These are phyloP conservation scores for Dendrobium huoshanense DNA, from an alignment of 106 monocot species.

Conservation along the genomic window DNA sequence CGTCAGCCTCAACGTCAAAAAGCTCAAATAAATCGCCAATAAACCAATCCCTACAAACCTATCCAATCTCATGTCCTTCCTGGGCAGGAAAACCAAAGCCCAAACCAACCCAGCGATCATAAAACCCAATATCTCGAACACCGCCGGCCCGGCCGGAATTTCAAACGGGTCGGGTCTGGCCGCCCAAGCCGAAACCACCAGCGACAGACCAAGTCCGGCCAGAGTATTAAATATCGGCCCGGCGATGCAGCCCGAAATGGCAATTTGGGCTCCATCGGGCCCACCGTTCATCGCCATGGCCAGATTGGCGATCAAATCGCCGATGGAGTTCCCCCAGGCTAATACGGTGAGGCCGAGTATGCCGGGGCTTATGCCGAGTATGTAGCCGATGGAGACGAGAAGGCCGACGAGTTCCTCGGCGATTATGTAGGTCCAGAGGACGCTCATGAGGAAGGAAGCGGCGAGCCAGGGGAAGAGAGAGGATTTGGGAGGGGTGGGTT, in stretches of 20 bases:
- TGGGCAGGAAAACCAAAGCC: conserved; percentile 29
- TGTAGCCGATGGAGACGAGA: conserved; percentile 30
- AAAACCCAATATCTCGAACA: conserved; percentile 41
- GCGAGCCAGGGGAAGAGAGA: conserved; percentile 30
- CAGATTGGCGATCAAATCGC: conserved; percentile 15
- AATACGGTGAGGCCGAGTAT: conserved; percentile 15
- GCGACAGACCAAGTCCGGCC: conserved; percentile 37
- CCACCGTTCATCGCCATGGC: conserved; percentile 17
- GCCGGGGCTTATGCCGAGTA: conserved; percentile 36
- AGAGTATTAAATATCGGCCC: conserved; percentile 42
- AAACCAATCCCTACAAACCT: conserved; percentile 34
- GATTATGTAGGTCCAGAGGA: conserved; percentile 31
- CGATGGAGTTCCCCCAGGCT: conserved; percentile 12
- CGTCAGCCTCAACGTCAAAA: conserved; percentile 28
- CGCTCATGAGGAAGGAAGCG: conserved; percentile 30
- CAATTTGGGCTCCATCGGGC: conserved; percentile 10
- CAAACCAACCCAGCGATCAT: conserved; percentile 33
- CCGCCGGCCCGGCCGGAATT: conserved; percentile 23
- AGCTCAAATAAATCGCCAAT: conserved; percentile 36
- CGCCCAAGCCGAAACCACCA: conserved; percentile 36
- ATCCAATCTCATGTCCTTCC: conserved; percentile 39
- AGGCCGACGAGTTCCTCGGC: conserved; percentile 25
- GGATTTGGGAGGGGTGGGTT: conserved; percentile 24
- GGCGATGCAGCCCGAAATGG: conserved; percentile 39
- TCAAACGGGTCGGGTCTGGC: conserved; percentile 25